These are phyloP conservation scores for Mycena vitilis DNA, from an alignment of 768 basidiomycete genomes.

Conservation along the genomic window DNA sequence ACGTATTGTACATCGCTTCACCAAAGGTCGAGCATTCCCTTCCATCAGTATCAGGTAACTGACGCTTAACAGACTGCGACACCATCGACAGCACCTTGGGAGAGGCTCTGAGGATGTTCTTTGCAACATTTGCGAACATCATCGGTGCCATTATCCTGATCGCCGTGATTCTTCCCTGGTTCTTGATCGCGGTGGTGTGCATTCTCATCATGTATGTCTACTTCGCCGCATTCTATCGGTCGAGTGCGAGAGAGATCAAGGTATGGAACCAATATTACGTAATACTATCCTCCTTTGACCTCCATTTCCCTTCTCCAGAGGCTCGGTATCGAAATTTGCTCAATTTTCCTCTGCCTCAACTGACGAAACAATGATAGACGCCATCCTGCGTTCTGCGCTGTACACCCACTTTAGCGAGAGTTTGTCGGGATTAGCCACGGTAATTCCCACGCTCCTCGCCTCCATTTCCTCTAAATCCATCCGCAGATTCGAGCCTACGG, in stretches of 20 bases:
- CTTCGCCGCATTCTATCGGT: conserved; percentile 85
- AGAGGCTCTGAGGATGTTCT: conserved; percentile 82
- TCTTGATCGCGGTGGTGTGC: conserved; percentile 77
- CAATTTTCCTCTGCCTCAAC: background rate
- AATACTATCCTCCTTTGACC: background rate
- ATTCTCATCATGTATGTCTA: conserved; percentile 73
- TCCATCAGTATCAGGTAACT: conserved; percentile 9
- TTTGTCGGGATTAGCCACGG: conserved; percentile 83
- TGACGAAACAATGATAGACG: conserved; percentile 57
- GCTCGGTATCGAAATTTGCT: conserved; percentile 54
- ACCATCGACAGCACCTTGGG: conserved; percentile 82
- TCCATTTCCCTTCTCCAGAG: conserved; percentile 49
- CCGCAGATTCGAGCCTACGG: conserved; percentile 82
- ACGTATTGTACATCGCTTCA: conserved; percentile 91
- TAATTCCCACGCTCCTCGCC: background rate
- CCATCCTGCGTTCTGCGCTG: conserved; percentile 85
- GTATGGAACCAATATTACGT: conserved; percentile 44
- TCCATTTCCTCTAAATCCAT: background rate
- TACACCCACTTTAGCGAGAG: conserved; percentile 96
- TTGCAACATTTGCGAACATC: conserved; percentile 71
- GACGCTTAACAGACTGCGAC: conserved; percentile 67
- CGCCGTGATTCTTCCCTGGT: conserved; percentile 84
- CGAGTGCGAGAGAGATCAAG: conserved; percentile 90
- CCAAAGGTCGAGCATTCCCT: conserved; percentile 64
- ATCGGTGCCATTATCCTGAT: conserved; percentile 67